These are phyloP conservation scores for Populus nigra DNA, from an alignment of 345 rosid genomes.

Conservation along the genomic window DNA sequence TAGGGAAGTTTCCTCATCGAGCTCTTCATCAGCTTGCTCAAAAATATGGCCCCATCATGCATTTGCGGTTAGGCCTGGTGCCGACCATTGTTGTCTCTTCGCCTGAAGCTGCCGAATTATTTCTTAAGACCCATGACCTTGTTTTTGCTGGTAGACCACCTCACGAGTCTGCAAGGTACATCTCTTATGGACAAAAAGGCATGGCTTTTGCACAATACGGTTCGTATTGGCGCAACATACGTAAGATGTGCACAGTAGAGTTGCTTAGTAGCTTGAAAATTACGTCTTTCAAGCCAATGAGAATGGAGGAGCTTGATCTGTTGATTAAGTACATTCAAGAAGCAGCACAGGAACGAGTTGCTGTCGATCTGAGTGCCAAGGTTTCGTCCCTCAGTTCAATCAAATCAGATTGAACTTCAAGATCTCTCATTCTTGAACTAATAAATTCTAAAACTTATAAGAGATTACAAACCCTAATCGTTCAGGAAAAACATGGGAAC, in stretches of 20 bases:
- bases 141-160: conserved; percentile 39
- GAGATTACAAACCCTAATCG: too few species aligned
- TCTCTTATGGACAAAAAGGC: conserved; percentile 27
- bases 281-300: conserved; percentile 23
- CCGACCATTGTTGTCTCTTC: conserved; percentile 41
- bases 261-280: conserved; percentile 36
- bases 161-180: conserved; percentile 15
- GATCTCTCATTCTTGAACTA: too few species aligned
- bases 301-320: conserved; percentile 36
- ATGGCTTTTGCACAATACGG: conserved; percentile 26
- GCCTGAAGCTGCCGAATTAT: conserved; percentile 36
- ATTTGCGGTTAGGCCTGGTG: conserved; percentile 29
- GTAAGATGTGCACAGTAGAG: conserved; percentile 46
- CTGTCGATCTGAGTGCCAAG: too few species aligned
- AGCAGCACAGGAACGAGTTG: neutral
- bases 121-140: conserved; percentile 42
- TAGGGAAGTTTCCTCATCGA: conserved; percentile 36
- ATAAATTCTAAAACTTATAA: too few species aligned
- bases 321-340: conserved; percentile 22
- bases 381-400: too few species aligned
- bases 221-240: conserved; percentile 37
- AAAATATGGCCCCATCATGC: conserved; percentile 44
- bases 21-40: conserved; percentile 32
- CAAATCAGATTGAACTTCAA: too few species aligned
- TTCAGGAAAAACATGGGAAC: too few species aligned